Percentiles rank a stretch among this genome's conserved stretches.
These are phyloP conservation scores for Coleophoma eucalyptorum DNA, from an alignment of 2,329 filamentous ascomycete genomes.

Conservation along the genomic window DNA sequence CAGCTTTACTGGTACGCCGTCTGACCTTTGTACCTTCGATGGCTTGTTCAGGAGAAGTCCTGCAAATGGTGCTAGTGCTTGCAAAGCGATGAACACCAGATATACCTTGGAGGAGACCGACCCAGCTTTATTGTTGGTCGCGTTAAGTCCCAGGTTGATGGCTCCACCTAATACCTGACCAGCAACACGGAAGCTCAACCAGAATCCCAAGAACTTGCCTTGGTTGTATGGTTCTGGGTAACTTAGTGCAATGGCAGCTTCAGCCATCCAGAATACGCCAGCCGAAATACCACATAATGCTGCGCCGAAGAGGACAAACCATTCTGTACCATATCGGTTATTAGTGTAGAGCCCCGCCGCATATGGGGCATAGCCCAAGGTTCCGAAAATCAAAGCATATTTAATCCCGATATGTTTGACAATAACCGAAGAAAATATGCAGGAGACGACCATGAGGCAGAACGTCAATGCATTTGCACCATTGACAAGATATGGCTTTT, in stretches of 20 bases:
- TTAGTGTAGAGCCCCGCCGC: conserved; percentile 70
- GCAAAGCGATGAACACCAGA: conserved; percentile 66
- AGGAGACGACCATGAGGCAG: conserved; percentile 69
- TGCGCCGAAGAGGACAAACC: conserved; percentile 59
- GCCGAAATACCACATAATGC: conserved; percentile 35
- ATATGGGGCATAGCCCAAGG: conserved; percentile 67
- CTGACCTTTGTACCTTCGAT: conserved; percentile 57
- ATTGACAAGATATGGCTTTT: conserved; percentile 59
- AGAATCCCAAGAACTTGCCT: conserved; percentile 62
- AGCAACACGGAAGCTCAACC: conserved; percentile 54
- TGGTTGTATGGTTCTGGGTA: conserved; percentile 70
- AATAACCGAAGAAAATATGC: conserved; percentile 59
- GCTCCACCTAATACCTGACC: conserved; percentile 71
- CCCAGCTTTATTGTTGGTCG: conserved; percentile 50
- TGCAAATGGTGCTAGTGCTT: conserved; percentile 61
- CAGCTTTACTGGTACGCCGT: conserved; percentile 59
- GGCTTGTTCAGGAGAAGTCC: conserved; percentile 61
- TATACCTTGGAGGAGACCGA: conserved; percentile 68
- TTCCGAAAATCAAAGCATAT: conserved; percentile 66
- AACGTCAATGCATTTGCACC: conserved; percentile 69
- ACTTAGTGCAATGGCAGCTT: conserved; percentile 68
- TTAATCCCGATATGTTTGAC: conserved; percentile 69
- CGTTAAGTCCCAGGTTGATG: conserved; percentile 67
- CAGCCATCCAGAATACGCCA: conserved; percentile 72
- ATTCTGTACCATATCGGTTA: conserved; percentile 65